Conservation (phyloP, 306 rosid genomes). For the Prunus mume region DNA sequence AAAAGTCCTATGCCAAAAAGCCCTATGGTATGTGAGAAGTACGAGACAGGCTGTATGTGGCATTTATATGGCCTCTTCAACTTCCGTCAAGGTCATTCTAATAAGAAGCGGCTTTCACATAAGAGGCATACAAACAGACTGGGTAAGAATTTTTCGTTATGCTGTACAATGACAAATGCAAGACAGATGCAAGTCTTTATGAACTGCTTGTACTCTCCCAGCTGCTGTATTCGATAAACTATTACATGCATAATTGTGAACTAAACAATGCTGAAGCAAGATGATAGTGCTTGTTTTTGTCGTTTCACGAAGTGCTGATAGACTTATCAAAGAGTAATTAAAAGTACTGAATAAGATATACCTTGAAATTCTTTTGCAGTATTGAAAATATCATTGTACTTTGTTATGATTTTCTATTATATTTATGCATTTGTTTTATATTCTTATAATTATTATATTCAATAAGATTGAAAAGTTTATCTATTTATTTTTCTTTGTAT, state of each 20-base stretch:
- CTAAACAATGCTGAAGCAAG: not conserved
- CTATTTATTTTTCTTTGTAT: not conserved
- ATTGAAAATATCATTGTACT: not conserved
- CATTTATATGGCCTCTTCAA: constrained; percentile 52
- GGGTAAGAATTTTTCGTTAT: constrained; percentile 31
- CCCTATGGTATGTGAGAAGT: constrained; percentile 41
- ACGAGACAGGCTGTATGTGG: constrained; percentile 51
- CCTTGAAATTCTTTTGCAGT: not conserved
- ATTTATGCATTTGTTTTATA: too few relatives aligned
- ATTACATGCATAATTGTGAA: not conserved
- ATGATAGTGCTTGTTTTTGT: not conserved
- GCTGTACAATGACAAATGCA: not conserved
- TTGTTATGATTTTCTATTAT: not conserved
- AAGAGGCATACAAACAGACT: constrained; percentile 26
- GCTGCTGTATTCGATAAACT: not conserved
- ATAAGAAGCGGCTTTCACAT: constrained; percentile 40
- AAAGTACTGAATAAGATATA: not conserved
- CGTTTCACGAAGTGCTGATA: not conserved
- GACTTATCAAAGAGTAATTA: not conserved
- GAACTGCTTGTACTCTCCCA: not conserved
- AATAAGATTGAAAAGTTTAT: constrained; percentile 2
- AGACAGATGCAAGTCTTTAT: not conserved
- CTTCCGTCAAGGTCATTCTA: constrained; percentile 40
- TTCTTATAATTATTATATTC: not conserved
- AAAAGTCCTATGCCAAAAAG: constrained; percentile 28